Base-by-base conservation (phyloP, 441 rosid species). In the Arabidopsis hybrid region DNA sequence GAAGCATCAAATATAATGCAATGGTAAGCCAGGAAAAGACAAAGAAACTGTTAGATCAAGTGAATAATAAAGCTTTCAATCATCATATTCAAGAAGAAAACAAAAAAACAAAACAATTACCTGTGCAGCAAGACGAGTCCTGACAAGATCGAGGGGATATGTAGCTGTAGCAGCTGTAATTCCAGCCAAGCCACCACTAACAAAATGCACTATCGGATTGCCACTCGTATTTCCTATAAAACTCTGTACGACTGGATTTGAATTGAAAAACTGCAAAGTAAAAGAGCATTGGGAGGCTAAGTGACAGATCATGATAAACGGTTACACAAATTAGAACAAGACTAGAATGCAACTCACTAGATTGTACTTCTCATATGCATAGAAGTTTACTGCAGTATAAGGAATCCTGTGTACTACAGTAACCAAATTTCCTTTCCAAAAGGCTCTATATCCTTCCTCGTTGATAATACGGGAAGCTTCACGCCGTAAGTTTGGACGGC, bases 81-180 rank as follows among this genome's bases (percentile, higher is more conserved):
- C 35, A 51, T 6, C 59, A 67, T 8, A 38, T 2, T 16, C 16
- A 31, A 40, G 61, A 59, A 39, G 21, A 39, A 38, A 53, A n/a
- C 8, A 51, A 7, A 14, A 21, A 21, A 21, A 21, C 26, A 45
- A 60, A 11, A 6, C 14, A 69, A 69, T 80, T 85, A 92, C 99
- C 98, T 95, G 99, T 8, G 96, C 96, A 68, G 98, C 89, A 58
- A 96, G 95, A 45, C 99, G 94, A 1, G 98, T 91, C 86, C 99
- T 87, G 60, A 93, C 93, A 70, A 96, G 99, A 88, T 96, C 99
- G 65, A 96, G 78, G 4, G 99, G 99, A 79, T 96, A 96, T 4
- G 92, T 89, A 45, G 85, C 93, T 36, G 95, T 82, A 60, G 97
- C 98, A 73, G 99, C 97, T 38, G 98, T 96, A 68, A 93, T 79